Percentiles rank a stretch among this genome's conserved stretches.
These are phyloP conservation scores for Aspergillus sp. DNA, from an alignment of 2,329 filamentous ascomycete genomes.

Conservation along the genomic window DNA sequence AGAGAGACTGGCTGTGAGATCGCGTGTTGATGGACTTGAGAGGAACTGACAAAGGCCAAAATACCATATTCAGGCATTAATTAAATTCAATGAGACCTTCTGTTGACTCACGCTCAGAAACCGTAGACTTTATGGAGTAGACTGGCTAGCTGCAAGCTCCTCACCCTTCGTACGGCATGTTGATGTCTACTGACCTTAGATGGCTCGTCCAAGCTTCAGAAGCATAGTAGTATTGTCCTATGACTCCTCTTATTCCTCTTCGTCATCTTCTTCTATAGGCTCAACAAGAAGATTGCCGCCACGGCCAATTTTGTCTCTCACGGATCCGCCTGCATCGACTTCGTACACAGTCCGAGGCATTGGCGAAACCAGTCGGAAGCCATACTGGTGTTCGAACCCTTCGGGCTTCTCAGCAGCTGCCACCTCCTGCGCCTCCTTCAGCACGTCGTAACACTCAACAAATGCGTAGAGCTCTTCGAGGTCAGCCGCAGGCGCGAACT, in stretches of 20 bases:
- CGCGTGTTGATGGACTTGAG: too few relatives aligned
- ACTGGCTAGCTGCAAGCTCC: too few relatives aligned
- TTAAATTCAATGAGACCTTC: too few relatives aligned
- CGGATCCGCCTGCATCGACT: conserved; percentile 53
- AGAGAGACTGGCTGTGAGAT: too few relatives aligned
- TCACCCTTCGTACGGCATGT: too few relatives aligned
- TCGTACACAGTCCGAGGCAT: conserved; percentile 78
- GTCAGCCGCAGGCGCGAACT: conserved; percentile 58
- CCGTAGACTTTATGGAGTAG: too few relatives aligned
- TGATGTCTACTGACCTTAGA: too few relatives aligned
- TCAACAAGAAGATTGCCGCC: conserved; percentile 89
- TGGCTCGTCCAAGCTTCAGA: not conserved
- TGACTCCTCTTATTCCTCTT: conserved; percentile 27
- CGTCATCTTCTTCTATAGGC: conserved; percentile 47
- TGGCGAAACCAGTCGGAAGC: conserved; percentile 75
- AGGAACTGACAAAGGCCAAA: too few relatives aligned
- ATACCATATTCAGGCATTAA: too few relatives aligned
- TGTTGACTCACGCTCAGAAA: too few relatives aligned
- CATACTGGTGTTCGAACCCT: conserved; percentile 69
- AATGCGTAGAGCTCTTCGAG: conserved; percentile 92
- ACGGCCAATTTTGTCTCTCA: conserved; percentile 65
- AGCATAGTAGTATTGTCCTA: conserved; percentile 15
- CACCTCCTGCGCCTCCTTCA: conserved; percentile 36
- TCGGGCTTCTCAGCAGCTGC: conserved; percentile 45
- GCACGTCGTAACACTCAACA: conserved; percentile 75